Evolutionary conservation across 2,329 filamentous ascomycete species (phyloP), one percentile per base, ranked within the genome.

Genomic region (Nigrospora sphaerica): DNA sequence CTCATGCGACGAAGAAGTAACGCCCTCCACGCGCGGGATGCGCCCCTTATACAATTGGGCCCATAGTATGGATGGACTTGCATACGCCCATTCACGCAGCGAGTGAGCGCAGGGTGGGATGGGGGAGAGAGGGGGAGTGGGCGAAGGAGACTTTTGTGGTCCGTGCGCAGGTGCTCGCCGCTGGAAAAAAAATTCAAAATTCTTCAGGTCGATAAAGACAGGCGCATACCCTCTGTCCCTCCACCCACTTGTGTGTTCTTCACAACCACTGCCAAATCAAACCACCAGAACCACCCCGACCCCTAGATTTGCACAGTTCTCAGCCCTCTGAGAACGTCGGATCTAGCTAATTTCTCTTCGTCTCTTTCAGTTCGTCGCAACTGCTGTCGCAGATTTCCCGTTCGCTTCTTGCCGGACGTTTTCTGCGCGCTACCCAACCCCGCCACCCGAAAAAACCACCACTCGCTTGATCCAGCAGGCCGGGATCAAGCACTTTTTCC

Each of bases 361-460:
- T 32, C 51, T 52, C 58, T 57, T 42, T 35, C 46, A 39, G 17
- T 57, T 57, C 49, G 44, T 44, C 49, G 12, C 43, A 45, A 44
- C 52, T 52, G 55, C 56, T 56, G 46, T 49, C 54, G 48, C 42
- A 47, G 42, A 46, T 36, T 36, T 46, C 46, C 35, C 39, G 39
- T 47, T 45, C 47, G 31, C 41, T 44, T 37, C 17, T 28, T 28
- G 45, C 48, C 37, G 42, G 31, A 42, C 40, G 38, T 49, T 31
- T 43, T 36, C 34, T 45, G 23, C 38, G 40, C 46, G 31, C 38
- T 45, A 40, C 43, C 34, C 51, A 52, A 62, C 66, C 67, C 66
- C 67, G 63, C 64, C 63, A 65, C 56, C 59, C 35, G 18, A 44
- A 44, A 44, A 35, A 18, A 32, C 35, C 42, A 37, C 47, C 47